These are phyloP conservation scores for Coelastrella sp. DNA, from an alignment of 139 green algal genomes.

Conservation along the genomic window DNA sequence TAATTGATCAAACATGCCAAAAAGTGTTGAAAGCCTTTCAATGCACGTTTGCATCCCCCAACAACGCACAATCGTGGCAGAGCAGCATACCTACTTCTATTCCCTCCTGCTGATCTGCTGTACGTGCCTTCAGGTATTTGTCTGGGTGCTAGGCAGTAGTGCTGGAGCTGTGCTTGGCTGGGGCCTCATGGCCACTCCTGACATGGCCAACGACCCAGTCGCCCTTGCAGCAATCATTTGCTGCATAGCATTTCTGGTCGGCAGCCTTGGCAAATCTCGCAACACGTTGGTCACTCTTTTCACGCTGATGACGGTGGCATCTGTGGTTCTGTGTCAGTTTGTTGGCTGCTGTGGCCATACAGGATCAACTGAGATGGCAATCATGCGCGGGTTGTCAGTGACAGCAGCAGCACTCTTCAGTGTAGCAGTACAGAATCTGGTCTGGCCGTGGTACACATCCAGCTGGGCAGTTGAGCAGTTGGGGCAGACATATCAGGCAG, in stretches of 20 bases:
- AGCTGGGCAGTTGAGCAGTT: constrained; percentile 42
- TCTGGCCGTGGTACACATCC: constrained; percentile 22
- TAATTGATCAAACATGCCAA: background rate
- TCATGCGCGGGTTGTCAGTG: background rate
- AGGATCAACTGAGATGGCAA: constrained; percentile 15
- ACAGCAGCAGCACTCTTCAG: constrained; percentile 5
- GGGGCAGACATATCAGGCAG: background rate
- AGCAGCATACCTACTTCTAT: background rate
- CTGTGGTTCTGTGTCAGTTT: constrained; percentile 37
- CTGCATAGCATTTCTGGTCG: constrained; percentile 15
- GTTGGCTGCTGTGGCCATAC: background rate
- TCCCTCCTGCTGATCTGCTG: background rate
- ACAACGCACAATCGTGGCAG: background rate
- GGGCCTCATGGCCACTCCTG: constrained; percentile 14
- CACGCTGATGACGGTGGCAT: constrained; percentile 38
- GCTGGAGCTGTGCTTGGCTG: constrained; percentile 23
- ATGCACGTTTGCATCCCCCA: background rate
- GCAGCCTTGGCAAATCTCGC: background rate
- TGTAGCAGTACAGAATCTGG: constrained; percentile 29
- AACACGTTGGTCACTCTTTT: constrained; percentile 32
- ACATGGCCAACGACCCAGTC: constrained; percentile 16
- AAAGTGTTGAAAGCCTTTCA: background rate
- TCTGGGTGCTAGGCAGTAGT: constrained; percentile 3
- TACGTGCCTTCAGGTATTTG: background rate
- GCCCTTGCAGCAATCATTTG: constrained; percentile 25